phyloP scores from a whole-genome alignment of 2,329 filamentous ascomycete species.

The Raffaelea ambrosiae region DNA sequence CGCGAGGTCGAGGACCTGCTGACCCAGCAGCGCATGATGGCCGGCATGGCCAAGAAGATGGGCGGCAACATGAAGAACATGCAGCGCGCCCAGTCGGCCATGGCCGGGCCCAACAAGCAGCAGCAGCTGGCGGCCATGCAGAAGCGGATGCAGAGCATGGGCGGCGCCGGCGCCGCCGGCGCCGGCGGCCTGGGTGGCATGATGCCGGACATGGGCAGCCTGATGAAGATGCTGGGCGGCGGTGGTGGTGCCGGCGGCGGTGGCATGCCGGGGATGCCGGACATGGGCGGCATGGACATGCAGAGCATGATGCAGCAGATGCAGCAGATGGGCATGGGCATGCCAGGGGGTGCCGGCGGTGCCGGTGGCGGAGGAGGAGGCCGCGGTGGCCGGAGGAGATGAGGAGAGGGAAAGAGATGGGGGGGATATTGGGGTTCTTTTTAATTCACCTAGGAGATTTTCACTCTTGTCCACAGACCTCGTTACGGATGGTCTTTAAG shows the following conservation, averaged over 20 bases:
- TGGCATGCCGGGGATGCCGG: conserved; percentile 62
- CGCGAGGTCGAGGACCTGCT: conserved; percentile 90
- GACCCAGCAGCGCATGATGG: conserved; percentile 99
- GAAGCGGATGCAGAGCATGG: conserved; percentile 89
- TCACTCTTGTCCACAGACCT: too few species aligned
- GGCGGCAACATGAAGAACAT: conserved; percentile 97
- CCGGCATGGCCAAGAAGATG: conserved; percentile 98
- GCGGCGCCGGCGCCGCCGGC: conserved; percentile 57
- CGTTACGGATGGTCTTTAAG: too few species aligned
- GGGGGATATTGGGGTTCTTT: too few species aligned
- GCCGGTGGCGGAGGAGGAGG: neutral
- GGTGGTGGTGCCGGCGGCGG: conserved; percentile 55
- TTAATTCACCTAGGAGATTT: too few species aligned
- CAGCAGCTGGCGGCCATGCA: conserved; percentile 97
- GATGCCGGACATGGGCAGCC: conserved; percentile 74
- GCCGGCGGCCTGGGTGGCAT: conserved; percentile 21
- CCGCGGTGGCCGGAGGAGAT: conserved; percentile 10
- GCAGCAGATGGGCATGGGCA: conserved; percentile 47
- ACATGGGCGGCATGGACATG: conserved; percentile 72
- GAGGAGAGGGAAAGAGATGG: neutral
- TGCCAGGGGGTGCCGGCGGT: conserved; percentile 5
- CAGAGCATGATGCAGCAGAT: conserved; percentile 71
- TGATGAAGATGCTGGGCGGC: conserved; percentile 88
- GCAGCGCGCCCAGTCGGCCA: conserved; percentile 83
- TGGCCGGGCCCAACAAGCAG: conserved; percentile 83